Conservation (phyloP, 78 protist genomes). For the Bodo saltans region DNA sequence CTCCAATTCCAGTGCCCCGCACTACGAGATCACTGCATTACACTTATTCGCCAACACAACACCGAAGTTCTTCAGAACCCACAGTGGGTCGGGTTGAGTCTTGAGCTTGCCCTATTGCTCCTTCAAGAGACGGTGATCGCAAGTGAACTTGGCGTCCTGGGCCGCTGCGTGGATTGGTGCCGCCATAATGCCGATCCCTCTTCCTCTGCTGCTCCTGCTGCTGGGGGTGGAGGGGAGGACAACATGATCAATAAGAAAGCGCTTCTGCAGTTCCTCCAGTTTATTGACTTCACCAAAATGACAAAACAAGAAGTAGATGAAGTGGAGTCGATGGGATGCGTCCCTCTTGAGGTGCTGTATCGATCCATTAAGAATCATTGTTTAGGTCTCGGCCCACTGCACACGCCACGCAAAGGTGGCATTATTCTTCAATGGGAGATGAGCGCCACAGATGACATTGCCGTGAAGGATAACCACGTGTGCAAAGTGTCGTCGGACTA, state of each 20-base stretch:
- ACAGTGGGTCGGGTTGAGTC: background rate
- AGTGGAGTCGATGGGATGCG: background rate
- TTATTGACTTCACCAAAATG: constrained; percentile 10
- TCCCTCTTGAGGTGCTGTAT: background rate
- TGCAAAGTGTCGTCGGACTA: background rate
- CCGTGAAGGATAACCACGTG: background rate
- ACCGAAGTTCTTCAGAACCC: background rate
- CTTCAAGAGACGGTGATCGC: constrained; percentile 21
- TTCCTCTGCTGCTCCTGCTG: background rate
- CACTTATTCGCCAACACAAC: background rate
- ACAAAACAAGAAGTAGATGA: background rate
- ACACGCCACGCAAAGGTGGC: background rate
- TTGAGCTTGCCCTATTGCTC: background rate
- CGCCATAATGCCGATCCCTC: background rate
- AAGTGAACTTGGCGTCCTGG: background rate
- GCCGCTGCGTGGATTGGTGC: constrained; percentile 9
- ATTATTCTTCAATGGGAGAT: constrained; percentile 14
- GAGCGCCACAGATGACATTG: background rate
- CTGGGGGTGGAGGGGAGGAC: too few species aligned
- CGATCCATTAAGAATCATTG: background rate
- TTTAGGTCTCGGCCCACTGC: background rate
- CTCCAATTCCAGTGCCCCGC: background rate
- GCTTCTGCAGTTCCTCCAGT: constrained; percentile 2
- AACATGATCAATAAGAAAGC: too few species aligned
- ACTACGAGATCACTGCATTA: background rate